Conservation (phyloP, 352 stramenopile species). For the Globisporangium abappressorium region DNA sequence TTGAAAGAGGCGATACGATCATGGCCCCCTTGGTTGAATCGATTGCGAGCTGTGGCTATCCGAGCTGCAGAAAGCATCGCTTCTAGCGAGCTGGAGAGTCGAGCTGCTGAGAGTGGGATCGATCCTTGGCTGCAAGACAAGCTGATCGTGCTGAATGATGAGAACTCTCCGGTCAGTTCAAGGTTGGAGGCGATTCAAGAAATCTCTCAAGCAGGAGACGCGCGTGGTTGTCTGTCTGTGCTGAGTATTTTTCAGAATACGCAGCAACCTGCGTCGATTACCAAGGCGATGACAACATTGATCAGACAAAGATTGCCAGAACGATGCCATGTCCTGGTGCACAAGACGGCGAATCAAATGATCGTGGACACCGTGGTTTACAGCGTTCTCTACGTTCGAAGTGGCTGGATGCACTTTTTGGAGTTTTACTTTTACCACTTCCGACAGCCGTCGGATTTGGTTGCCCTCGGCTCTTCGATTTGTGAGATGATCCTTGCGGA, state of each 20-base stretch:
- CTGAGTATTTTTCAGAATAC: constrained; percentile 54
- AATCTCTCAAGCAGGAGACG: constrained; percentile 41
- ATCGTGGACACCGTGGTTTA: constrained; percentile 71
- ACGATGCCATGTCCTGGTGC: constrained; percentile 38
- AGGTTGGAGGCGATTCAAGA: constrained; percentile 58
- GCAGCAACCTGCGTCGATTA: constrained; percentile 32
- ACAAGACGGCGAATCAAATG: constrained; percentile 52
- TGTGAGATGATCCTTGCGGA: constrained; percentile 40
- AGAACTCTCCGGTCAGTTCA: constrained; percentile 30
- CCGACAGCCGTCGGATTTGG: constrained; percentile 39
- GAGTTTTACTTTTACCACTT: constrained; percentile 75
- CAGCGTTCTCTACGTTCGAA: constrained; percentile 64
- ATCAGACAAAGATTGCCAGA: constrained; percentile 49
- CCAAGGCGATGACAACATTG: constrained; percentile 50
- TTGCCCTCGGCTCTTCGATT: constrained; percentile 35
- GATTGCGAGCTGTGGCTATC: constrained; percentile 36
- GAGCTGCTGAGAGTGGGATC: background rate
- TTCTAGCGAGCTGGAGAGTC: background rate
- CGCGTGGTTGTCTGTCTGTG: constrained; percentile 50
- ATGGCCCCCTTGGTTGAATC: constrained; percentile 66
- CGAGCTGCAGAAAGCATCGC: constrained; percentile 13
- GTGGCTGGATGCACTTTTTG: constrained; percentile 79
- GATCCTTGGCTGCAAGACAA: constrained; percentile 42
- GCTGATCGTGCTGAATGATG: constrained; percentile 53
- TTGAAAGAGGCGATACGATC: constrained; percentile 70